phyloP scores from a whole-genome alignment of 257 asterid genomes.

The Capsicum rhomboideum region DNA sequence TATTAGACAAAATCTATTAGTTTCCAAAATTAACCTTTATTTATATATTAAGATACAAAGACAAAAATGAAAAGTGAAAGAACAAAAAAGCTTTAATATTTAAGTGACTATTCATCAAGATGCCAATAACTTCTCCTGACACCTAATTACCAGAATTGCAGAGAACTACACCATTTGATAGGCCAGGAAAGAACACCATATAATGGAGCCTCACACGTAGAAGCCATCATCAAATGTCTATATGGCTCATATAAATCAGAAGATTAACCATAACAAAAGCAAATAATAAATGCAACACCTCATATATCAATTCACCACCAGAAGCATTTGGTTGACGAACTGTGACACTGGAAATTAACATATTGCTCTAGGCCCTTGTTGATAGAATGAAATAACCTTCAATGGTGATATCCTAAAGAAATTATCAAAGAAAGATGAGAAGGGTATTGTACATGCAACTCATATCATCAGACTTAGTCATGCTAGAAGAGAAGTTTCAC shows the following conservation, averaged over 20 bases:
- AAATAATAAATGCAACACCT: constrained; percentile 29
- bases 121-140: neutral
- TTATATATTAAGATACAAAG: neutral
- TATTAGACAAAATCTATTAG: neutral
- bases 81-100: neutral
- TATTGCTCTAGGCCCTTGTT: constrained; percentile 74
- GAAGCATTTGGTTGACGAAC: constrained; percentile 73
- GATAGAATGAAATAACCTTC: constrained; percentile 74
- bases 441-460: neutral
- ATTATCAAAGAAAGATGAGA: neutral
- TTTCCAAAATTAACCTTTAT: neutral
- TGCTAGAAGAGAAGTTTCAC: neutral
- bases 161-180: neutral
- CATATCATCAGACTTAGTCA: neutral
- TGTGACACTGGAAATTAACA: constrained; percentile 66
- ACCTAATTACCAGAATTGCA: neutral
- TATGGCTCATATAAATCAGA: neutral
- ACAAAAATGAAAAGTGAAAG: neutral
- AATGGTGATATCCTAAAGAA: constrained; percentile 54
- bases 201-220: neutral
- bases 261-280: neutral
- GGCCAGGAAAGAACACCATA: neutral
- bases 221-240: neutral
- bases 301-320: constrained; percentile 67
- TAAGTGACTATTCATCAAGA: neutral